Evolutionary conservation across 2,329 filamentous ascomycete genomes (phyloP), one percentile per base, ranked within the genome.

Genomic region (Pestalotiopsis sp.): DNA sequence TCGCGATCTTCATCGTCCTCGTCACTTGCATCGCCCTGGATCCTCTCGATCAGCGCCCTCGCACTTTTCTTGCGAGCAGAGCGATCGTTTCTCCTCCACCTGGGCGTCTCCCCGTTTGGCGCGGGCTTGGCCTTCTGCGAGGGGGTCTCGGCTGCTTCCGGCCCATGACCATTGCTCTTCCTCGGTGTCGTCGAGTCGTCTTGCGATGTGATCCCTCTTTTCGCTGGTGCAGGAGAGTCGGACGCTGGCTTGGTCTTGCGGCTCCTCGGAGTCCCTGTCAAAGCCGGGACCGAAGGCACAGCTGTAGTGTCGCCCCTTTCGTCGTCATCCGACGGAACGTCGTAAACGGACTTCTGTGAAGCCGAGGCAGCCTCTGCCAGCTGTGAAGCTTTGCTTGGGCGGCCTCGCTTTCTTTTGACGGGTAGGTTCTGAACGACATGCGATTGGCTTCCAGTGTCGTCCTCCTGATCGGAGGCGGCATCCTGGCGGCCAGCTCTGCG

Each of bases 1-100:
- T 25, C 64, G 23, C 58, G 58, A 14, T 97, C 84, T 97, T 98
- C 76, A 91, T 91, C 84, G 97, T 98, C 76, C 91, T 91, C 59
- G 95, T 94, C 91, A 75, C 89, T 91, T 31, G 86, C 85, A 9
- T 84, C 87, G 20, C 87, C 90, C 23, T 87, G 85, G 12, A 92
- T 84, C 6, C 90, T 90, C 76, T 95, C 90, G 49, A 70, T 68
- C n/a, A 70, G 49, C 20, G 69, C 69, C 20, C 67, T 49, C 13
- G 69, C 69, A 49, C 69, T 70, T 64, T 70, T 70, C 38, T 70
- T 70, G 58, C 67, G 66, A n/a, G 69, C 95, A 4, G 95, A 98
- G 63, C 92, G 90, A 80, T 98, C 94, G 72, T 93, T 92, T 71
- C 87, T 88, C 57, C 87, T 85, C 72, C 90, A 87, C 49, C 88